phyloP scores from a whole-genome alignment of 23 red algal species.

The Gracilariopsis chorda region DNA sequence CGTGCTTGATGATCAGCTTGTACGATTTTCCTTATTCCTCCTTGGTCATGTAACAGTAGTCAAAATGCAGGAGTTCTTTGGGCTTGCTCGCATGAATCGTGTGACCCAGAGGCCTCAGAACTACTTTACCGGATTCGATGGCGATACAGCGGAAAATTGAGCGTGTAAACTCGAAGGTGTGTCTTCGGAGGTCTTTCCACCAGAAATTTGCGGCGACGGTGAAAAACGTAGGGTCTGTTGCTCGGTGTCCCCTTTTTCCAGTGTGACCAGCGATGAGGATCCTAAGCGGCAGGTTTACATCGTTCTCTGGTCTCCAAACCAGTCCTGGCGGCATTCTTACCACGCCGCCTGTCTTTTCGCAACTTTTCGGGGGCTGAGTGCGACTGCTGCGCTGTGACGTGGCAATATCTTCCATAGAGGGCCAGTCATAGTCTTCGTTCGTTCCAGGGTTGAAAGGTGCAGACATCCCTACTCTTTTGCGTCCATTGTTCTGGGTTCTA shows the following conservation, averaged over 20 bases:
- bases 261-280: constrained; percentile 28
- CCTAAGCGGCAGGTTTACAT: neutral
- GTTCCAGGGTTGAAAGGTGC: neutral
- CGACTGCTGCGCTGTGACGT: neutral
- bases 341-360: neutral
- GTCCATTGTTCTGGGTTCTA: neutral
- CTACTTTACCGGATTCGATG: neutral
- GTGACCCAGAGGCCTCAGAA: neutral
- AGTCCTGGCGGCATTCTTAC: neutral
- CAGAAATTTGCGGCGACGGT: neutral
- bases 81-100: neutral
- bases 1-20: constrained; percentile 32
- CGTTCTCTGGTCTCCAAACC: constrained; percentile 10
- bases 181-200: neutral
- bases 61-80: constrained; percentile 28
- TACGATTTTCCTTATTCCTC: constrained; percentile 9
- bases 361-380: neutral
- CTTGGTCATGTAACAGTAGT: constrained; percentile 1
- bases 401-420: neutral
- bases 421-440: neutral
- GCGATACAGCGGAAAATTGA: constrained; percentile 5
- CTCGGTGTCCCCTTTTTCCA: constrained; percentile 19
- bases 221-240: neutral
- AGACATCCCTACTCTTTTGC: neutral
- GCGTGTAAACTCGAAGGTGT: neutral